Base-by-base conservation (phyloP, 768 basidiomycete genomes). In the Phylloporus rhodoxanthus region DNA sequence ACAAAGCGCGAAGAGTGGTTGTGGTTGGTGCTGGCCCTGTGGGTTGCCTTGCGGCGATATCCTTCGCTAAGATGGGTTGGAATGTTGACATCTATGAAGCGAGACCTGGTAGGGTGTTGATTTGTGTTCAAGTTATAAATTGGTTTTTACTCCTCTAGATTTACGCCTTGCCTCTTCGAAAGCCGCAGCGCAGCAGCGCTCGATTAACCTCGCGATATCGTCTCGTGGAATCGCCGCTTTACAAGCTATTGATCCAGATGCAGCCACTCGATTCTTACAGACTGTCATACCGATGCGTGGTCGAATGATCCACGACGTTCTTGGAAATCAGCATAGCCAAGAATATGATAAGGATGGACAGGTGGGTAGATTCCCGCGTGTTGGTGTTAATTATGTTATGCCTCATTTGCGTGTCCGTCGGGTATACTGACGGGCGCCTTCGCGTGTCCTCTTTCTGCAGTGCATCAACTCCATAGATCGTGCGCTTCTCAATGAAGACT, bases 181-280 rank as follows among this genome's bases (percentile, higher is more conserved):
- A 66, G 75, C 75, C 39, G 75, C 72, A 47, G 70, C 77, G 25
- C 80, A 82, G 61, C 87, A 89, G 63, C 81, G 95, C 50, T 96
- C 93, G 49, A 96, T 98, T 70, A 98, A 98, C 72, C 76, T 98
- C 47, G 94, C 93, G 23, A 91, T 98, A 51, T 97, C 94, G 17
- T 84, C 91, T 50, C 83, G 95, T 38, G 95, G 94, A 55, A 85
- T 98, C 49, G 82, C 85, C 60, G 95, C 94, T 38, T 73, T 98
- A 40, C 76, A 84, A 59, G 81, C 84, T 47, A 79, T 99, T 55
- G 87, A 94, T 70, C 73, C 81, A 36, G 77, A 73, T 32, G 72
- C 81, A 55, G 81, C 87, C 21, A 75, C 80, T 47, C 75, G 82
- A 53, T 86, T 94, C 62, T 68, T 95, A 59, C 71, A 82, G 57